Conservation (phyloP, 306 rosid genomes). For the Cucurbita maxima region DNA sequence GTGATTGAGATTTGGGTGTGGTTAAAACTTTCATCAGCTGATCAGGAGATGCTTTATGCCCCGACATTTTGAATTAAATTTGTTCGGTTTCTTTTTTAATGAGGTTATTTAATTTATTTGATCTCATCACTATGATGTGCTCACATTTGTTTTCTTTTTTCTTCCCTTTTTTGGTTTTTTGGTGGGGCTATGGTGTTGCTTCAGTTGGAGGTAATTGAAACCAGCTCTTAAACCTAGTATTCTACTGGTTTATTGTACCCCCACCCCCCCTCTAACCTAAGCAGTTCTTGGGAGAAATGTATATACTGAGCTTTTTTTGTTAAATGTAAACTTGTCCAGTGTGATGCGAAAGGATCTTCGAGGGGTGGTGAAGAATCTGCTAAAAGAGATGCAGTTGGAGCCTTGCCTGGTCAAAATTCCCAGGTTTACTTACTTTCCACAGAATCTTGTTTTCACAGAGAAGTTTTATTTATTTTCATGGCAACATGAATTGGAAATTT, state of each 20-base stretch:
- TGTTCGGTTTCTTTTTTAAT: background rate
- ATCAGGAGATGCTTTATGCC: background rate
- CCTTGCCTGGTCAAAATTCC: constrained; percentile 40
- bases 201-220: constrained; percentile 64
- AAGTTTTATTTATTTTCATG: background rate
- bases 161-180: constrained; percentile 5
- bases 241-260: constrained; percentile 4
- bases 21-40: background rate
- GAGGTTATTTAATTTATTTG: background rate
- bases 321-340: constrained; percentile 36
- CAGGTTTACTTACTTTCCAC: constrained; percentile 36
- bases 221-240: constrained; percentile 1
- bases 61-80: background rate
- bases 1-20: background rate
- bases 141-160: constrained; percentile 10
- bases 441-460: background rate
- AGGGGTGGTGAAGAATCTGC: constrained; percentile 68
- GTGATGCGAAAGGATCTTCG: constrained; percentile 73
- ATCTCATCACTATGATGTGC: constrained; percentile 6
- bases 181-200: constrained; percentile 13
- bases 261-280: background rate
- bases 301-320: constrained; percentile 10
- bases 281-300: background rate
- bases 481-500: background rate
- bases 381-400: constrained; percentile 45